Percentiles rank a stretch among this genome's conserved stretches.
phyloP scores from a whole-genome alignment of 331 rosid genomes.

The Ulmus americana region DNA sequence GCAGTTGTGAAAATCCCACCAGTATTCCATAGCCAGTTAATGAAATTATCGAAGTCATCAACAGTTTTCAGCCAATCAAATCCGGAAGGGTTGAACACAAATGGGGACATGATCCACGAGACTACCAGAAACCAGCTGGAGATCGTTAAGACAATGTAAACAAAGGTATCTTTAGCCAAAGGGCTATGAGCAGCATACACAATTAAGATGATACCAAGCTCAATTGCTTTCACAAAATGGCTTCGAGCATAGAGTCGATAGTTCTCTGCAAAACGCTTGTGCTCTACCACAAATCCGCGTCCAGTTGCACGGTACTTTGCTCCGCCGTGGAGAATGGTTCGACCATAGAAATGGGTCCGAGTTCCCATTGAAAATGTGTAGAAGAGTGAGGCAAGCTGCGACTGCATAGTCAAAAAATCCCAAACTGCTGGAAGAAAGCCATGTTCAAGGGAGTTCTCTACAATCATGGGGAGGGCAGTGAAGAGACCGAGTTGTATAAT shows the following conservation, averaged over 20 bases:
- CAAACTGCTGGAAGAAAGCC: constrained; percentile 84
- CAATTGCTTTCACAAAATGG: constrained; percentile 88
- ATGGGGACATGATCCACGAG: constrained; percentile 91
- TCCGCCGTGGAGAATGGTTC: constrained; percentile 93
- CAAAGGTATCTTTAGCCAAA: constrained; percentile 43
- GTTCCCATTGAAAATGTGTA: constrained; percentile 89
- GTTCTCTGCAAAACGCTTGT: constrained; percentile 85
- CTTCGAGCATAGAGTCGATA: constrained; percentile 82
- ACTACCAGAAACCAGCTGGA: constrained; percentile 87
- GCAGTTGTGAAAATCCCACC: constrained; percentile 64
- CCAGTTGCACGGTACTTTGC: constrained; percentile 95
- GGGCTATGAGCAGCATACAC: constrained; percentile 71
- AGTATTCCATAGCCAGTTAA: constrained; percentile 72
- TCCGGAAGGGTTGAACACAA: constrained; percentile 86
- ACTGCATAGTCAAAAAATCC: constrained; percentile 88
- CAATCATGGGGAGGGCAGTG: constrained; percentile 87
- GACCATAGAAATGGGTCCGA: constrained; percentile 74
- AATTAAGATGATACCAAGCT: constrained; percentile 71
- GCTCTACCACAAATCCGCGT: constrained; percentile 92
- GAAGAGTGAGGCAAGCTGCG: constrained; percentile 71
- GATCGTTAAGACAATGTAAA: constrained; percentile 59
- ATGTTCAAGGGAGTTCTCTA: constrained; percentile 80
- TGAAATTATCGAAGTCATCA: constrained; percentile 72
- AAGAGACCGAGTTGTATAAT: constrained; percentile 81
- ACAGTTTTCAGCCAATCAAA: constrained; percentile 98